Base-by-base conservation (phyloP, 306 rosid species). In the Sechiopsis laciniata region DNA sequence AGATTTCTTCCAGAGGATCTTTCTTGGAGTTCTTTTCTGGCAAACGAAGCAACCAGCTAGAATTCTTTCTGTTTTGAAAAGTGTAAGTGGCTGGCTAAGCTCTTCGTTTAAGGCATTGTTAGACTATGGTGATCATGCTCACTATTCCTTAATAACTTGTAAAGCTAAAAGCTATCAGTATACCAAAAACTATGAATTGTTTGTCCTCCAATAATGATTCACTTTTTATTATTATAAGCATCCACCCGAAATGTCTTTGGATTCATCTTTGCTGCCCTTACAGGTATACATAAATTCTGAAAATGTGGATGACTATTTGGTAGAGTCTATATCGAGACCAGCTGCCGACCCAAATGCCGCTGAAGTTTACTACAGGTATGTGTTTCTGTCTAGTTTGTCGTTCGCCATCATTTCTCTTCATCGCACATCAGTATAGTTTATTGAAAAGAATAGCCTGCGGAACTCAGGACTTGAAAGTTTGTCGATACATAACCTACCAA, bases 261-360 rank as follows among this genome's bases (percentile, higher is more conserved):
- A 80, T 35, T 51, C 74, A 71, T 22, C 74, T 5, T 6, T 37
- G 76, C 80, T 76, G 29, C 52, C 60, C 32, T 72, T 62, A 19
- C 85, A 91, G 96, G 96, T 91, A 58, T 94, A 91, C 71, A 67
- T 76, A 82, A 87, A 91, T 77, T 20, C 88, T 13, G 77, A 96
- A 62, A 94, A 94, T 79, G 99, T 87, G 67, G 99, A 94, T 80
- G 95, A 91, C 79, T 91, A 94, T 83, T 96, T 91, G 55, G 96
- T 94, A 77, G 86, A 94, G 65, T 94, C 99, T 32, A 94, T 91
- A 79, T 79, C 87, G 65, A 82, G 80, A 74, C 97, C 99, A 71
- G 96, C 97, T 69, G 89, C 89, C 58, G 97, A 94, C 74, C 96
- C 95, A 52, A 91, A 91, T 65, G 92, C 99, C 0, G 91, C 96